Evolutionary conservation across 1,284 basidiomycete genomes (phyloP), one percentile per base, ranked within the genome.

Genomic region (Pseudozyma sp.): DNA sequence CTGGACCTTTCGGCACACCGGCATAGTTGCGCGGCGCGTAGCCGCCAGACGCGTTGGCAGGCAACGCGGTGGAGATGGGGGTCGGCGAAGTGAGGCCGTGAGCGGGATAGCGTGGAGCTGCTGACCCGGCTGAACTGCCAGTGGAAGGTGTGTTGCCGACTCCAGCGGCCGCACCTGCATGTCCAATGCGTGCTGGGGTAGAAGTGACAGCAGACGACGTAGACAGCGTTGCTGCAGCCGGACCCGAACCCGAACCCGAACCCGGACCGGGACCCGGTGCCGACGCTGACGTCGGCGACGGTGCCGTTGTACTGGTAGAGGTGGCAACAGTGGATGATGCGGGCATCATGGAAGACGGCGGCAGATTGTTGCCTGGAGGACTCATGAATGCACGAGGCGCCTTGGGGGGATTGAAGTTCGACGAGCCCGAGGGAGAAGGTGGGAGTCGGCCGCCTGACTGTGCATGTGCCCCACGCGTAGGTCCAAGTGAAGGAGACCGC

Each of bases 1-100:
- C 74, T 4, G 77, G 77, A 5, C 74, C 77, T 24, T 74, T 77
- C 34, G 77, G 77, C 17, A 78, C 65, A 5, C 71, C 75, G 19
- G 72, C 75, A 58, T 64, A 77, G 39, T 72, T 62, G 42, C 66
- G 59, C 0, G 68, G 60, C 13, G 48, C 37, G 30, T 59, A 62
- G n/a, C 35, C 24, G 24, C 24, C 45, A 7, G 24, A 33, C n/a
- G 54, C n/a, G 46, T 24, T 42, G 35, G 35, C 44, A n/a, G 68
- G 56, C 9, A 74, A 29, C 1, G 62, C 54, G 0, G 51, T 58
- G 5, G 56, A 33, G 35, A 13, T 44, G 5, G 67, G 66, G 7
- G 71, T 63, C 3, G 71, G 70, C 13, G 65, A 59, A 0, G 56
- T 61, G 40, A 65, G 44, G 5, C 56, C 50, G 5, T 43, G 37